Evolutionary conservation across 2,329 filamentous ascomycete species (phyloP).

Genomic region (Arthrinium phaeospermum): DNA sequence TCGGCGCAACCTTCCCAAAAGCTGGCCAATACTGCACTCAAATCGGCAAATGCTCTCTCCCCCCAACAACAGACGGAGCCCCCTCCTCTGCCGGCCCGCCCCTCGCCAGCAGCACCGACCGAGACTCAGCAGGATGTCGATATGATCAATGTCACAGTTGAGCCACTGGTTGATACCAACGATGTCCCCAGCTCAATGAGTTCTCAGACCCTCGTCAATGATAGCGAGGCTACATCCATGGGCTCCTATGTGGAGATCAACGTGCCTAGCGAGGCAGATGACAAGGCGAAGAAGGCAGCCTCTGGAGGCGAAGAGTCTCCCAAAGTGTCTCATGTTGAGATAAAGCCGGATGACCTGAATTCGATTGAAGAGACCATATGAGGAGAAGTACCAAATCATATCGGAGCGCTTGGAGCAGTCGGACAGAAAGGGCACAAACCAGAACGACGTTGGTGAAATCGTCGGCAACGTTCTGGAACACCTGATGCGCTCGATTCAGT

Average conservation of each 20-base stretch:
- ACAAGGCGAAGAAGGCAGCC: constrained; percentile 19
- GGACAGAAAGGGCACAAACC: constrained; percentile 62
- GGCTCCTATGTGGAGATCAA: constrained; percentile 21
- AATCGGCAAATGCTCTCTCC: constrained; percentile 49
- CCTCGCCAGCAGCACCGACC: constrained; percentile 46
- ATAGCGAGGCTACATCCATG: constrained; percentile 36
- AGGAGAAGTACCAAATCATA: constrained; percentile 48
- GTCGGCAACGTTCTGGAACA: constrained; percentile 92
- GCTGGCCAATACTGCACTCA: constrained; percentile 79
- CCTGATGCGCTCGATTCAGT: constrained; percentile 84
- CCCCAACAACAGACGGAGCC: constrained; percentile 34
- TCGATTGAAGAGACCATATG: constrained; percentile 43
- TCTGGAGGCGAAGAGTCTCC: constrained; percentile 30
- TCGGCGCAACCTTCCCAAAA: constrained; percentile 76
- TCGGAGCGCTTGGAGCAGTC: constrained; percentile 51
- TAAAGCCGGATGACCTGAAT: constrained; percentile 24
- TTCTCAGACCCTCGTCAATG: constrained; percentile 58
- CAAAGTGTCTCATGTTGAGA: constrained; percentile 23
- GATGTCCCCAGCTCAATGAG: constrained; percentile 55
- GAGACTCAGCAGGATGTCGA: constrained; percentile 39
- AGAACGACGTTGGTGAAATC: constrained; percentile 96
- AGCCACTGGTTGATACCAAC: constrained; percentile 38
- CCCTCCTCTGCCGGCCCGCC: constrained; percentile 57
- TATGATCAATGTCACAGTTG: constrained; percentile 41
- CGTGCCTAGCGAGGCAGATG: neutral